Base-by-base conservation (phyloP, 2,329 filamentous ascomycete species). In the Blastomyces emzantsi region DNA sequence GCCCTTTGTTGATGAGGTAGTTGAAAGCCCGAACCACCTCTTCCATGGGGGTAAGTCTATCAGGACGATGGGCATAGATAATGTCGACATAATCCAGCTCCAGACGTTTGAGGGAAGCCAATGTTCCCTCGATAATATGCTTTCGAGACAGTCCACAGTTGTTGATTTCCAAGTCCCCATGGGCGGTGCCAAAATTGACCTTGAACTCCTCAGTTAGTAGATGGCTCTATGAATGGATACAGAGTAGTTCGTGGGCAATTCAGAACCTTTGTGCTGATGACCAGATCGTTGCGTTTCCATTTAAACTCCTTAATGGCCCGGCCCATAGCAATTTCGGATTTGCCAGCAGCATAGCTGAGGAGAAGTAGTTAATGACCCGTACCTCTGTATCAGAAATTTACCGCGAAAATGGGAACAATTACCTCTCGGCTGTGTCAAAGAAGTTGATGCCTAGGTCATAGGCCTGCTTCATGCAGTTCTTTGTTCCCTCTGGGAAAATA, bases 1-100 rank as follows among this genome's bases (percentile, higher is more conserved):
- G 85, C 63, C 87, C 88, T 0, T 80, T 80, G 71, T 86, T 80
- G 72, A 90, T 89, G 47, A 90, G 76, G 73, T 88, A 80, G 78
- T 89, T 89, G 78, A 90, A 89, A 49, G 86, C 86, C 54, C 87
- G 83, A 49, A 90, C 86, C 0, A 82, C 86, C 77, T 90, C 87
- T 73, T 89, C 86, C 76, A 90, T 89, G 0, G 87, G 87, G 0
- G 87, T 89, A 54, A 74, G 77, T 15, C 85, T 80, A 71, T 90
- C 87, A 1, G 87, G 85, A 13, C 87, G 81, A 76, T 90, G 87
- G n/a, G 87, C 86, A 72, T 87, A 89, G 68, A 90, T 79, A 62
- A 90, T 77, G 71, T 90, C 87, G 43, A 90, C 86, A 70, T 90
- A 90, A 36, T 83, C 82, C 64, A 85, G 81, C 68, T 87, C 79